Conservation (phyloP, 2,329 filamentous ascomycete genomes). For the Botryosphaeria dothidea region DNA sequence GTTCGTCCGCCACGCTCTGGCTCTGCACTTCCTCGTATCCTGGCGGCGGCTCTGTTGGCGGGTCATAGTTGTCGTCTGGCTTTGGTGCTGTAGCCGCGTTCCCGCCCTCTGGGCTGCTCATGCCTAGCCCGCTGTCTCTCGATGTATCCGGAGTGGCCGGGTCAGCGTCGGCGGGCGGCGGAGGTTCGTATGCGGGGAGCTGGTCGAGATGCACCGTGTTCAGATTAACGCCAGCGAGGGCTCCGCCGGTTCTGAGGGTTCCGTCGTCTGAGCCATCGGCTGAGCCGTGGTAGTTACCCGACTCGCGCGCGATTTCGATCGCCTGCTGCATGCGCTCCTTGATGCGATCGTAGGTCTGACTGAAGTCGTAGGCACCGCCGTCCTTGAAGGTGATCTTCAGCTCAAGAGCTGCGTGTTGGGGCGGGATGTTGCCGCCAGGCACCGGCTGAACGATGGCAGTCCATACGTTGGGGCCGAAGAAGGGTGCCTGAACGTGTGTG, state of each 20-base stretch:
- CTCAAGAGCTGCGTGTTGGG: slow-evolving; percentile 71
- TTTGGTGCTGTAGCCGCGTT: slow-evolving; percentile 20
- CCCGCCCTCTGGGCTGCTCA: slow-evolving; percentile 11
- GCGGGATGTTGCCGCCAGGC: slow-evolving; percentile 77
- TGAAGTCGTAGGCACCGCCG: slow-evolving; percentile 91
- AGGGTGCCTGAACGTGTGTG: slow-evolving; percentile 81
- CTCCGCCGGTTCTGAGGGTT: slow-evolving; percentile 39
- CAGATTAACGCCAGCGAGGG: slow-evolving; percentile 54
- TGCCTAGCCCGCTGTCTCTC: slow-evolving; percentile 17
- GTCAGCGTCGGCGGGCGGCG: slow-evolving; percentile 20
- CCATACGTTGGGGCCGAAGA: slow-evolving; percentile 94
- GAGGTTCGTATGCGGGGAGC: slow-evolving; percentile 78
- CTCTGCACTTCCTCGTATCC: slow-evolving; percentile 91
- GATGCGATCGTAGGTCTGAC: slow-evolving; percentile 77
- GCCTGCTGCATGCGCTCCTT: slow-evolving; percentile 82
- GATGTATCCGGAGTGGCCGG: neutral
- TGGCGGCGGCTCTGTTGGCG: slow-evolving; percentile 77
- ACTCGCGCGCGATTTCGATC: slow-evolving; percentile 71
- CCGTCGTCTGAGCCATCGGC: slow-evolving; percentile 33
- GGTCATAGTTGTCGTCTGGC: slow-evolving; percentile 42
- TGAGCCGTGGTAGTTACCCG: slow-evolving; percentile 51
- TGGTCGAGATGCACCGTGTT: slow-evolving; percentile 78
- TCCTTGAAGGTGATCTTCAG: slow-evolving; percentile 90
- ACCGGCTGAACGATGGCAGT: slow-evolving; percentile 78
- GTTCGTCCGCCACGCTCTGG: slow-evolving; percentile 71